Evolutionary conservation across 225 moss, liverwort and hornwort species (phyloP).

Genomic region (Thuidium tamariscinum): DNA sequence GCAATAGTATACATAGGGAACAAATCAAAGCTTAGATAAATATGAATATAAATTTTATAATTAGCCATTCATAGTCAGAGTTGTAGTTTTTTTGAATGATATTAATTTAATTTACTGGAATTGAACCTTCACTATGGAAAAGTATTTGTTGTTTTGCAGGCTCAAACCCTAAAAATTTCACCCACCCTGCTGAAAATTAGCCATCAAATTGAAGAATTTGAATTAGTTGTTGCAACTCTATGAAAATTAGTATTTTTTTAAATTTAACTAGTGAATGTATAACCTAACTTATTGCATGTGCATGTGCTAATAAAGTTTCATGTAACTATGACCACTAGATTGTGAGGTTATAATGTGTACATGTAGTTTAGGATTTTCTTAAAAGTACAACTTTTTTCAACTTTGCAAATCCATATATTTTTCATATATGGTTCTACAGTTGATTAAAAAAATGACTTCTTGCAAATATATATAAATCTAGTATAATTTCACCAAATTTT

Average conservation of each 20-base stretch:
- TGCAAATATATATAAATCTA: not conserved
- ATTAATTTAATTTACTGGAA: not conserved
- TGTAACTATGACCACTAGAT: fast-evolving
- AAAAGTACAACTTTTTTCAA: too few relatives aligned
- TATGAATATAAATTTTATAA: not conserved
- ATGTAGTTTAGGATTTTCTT: not conserved
- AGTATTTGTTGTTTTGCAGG: not conserved
- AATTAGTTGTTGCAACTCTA: fast-evolving
- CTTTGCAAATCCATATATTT: not conserved
- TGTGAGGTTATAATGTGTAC: not conserved
- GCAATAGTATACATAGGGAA: not conserved
- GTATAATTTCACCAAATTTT: not conserved
- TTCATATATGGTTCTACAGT: not conserved
- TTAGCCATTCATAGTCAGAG: not conserved
- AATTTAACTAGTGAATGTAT: not conserved
- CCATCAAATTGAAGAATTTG: not conserved
- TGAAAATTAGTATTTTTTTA: not conserved
- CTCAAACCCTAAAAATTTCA: not conserved
- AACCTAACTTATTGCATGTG: not conserved
- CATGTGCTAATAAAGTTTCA: not conserved
- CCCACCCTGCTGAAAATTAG: not conserved
- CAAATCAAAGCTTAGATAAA: not conserved
- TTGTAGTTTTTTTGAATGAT: not conserved
- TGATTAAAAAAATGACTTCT: not conserved
- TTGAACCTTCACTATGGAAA: not conserved